phyloP scores from a whole-genome alignment of 768 basidiomycete genomes.

The Tylopilus plumbeoviolaceoides region DNA sequence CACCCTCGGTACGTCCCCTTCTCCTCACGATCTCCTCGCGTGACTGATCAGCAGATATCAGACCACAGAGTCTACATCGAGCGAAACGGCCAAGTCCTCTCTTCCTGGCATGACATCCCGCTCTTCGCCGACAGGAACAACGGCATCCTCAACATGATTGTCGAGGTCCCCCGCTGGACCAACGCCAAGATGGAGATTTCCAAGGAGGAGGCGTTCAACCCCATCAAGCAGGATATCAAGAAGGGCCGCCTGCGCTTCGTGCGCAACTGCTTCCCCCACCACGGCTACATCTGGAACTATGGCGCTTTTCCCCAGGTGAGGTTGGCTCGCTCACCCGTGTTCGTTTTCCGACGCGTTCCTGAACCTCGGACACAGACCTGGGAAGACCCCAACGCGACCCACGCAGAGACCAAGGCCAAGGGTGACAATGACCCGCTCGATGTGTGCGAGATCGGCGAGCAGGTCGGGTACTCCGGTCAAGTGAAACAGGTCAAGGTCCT shows the following conservation, averaged over 20 bases:
- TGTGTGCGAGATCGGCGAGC: slow-evolving; percentile 99
- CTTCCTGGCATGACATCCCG: slow-evolving; percentile 94
- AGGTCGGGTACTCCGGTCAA: slow-evolving; percentile 94
- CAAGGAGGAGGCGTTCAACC: slow-evolving; percentile 98
- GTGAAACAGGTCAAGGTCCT: slow-evolving; percentile 99
- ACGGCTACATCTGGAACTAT: slow-evolving; percentile 99
- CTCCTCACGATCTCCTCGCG: slow-evolving; percentile 2
- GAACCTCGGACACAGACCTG: slow-evolving; percentile 62
- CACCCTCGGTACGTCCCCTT: slow-evolving; percentile 72
- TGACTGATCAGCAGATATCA: slow-evolving; percentile 26
- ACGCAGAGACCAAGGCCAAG: slow-evolving; percentile 97
- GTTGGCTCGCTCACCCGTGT: not conserved
- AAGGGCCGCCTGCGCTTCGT: slow-evolving; percentile 95
- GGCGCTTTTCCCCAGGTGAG: slow-evolving; percentile 96
- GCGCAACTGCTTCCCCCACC: slow-evolving; percentile 99
- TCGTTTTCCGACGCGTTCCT: not conserved
- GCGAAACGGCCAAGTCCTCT: slow-evolving; percentile 78
- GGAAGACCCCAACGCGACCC: slow-evolving; percentile 86
- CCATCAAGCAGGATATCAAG: slow-evolving; percentile 99
- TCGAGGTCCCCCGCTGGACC: slow-evolving; percentile 98
- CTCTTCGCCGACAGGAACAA: slow-evolving; percentile 95
- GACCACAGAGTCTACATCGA: slow-evolving; percentile 96
- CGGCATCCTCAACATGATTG: slow-evolving; percentile 98
- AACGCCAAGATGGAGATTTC: slow-evolving; percentile 99
- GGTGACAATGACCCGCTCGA: slow-evolving; percentile 99